These are phyloP conservation scores for Rusavskia elegans DNA, from an alignment of 495 filamentous ascomycete species.

Conservation along the genomic window DNA sequence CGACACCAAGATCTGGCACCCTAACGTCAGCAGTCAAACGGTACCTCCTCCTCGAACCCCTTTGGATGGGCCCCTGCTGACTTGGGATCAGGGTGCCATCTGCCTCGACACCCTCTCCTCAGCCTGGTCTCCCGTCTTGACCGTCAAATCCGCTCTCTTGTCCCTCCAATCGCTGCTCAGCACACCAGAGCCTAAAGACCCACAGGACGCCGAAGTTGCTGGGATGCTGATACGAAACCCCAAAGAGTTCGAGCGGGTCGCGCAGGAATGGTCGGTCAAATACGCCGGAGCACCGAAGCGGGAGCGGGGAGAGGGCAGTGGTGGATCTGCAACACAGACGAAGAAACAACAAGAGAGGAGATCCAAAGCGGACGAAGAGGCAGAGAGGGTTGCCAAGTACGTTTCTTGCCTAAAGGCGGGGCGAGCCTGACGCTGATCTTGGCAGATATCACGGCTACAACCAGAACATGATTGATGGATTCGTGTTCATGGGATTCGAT, in stretches of 20 bases:
- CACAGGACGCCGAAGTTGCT: conserved; percentile 92
- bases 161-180: conserved; percentile 86
- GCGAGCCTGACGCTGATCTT: conserved; percentile 7
- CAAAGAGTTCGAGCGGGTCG: conserved; percentile 63
- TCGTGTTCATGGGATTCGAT: conserved; percentile 86
- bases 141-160: conserved; percentile 86
- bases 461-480: conserved; percentile 72
- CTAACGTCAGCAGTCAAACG: conserved; percentile 90
- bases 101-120: conserved; percentile 85
- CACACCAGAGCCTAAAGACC: conserved; percentile 89
- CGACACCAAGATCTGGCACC: conserved; percentile 93
- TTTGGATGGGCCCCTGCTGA: not conserved
- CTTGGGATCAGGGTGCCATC: conserved; percentile 63
- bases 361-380: conserved; percentile 20
- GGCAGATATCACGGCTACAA: conserved; percentile 79
- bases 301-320: conserved; percentile 31
- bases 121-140: conserved; percentile 89
- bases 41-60: conserved; percentile 32
- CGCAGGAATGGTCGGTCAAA: conserved; percentile 76
- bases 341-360: conserved; percentile 34
- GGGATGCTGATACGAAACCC: conserved; percentile 72
- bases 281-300: conserved; percentile 64
- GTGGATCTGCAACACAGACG: conserved; percentile 30
- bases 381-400: conserved; percentile 32
- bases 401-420: conserved; percentile 17